Evolutionary conservation across 257 asterid genomes (phyloP), one percentile per base, ranked within the genome.

Genomic region (Rehmannia glutinosa): DNA sequence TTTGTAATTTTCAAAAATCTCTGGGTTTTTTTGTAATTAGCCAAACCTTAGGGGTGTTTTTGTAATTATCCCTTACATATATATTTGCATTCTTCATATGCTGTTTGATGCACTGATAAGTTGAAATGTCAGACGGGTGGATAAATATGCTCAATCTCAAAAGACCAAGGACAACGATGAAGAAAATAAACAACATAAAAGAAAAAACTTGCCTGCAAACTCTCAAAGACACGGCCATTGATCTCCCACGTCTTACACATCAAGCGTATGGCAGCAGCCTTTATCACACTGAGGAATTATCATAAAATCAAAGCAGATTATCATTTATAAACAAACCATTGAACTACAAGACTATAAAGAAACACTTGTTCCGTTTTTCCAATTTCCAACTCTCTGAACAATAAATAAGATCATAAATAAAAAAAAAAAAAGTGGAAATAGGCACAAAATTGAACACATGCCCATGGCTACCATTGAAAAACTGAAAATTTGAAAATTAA

Each of bases 201-300:
- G 28, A 41, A 28, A 45, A 75, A 46, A n/a, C 85, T 81, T 79
- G 82, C 99, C 94, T 87, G 97, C 83, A 94, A 82, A 80, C 83
- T 88, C 71, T 83, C 91, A 79, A 88, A 94, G 82, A 83, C 86
- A 49, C 96, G 97, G 69, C 83, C 99, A 64, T 82, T 94, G 77
- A 78, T 82, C 84, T 82, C 99, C 99, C 99, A 94, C 11, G 99
- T 80, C 84, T 88, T 94, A 81, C 95, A 88, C 68, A 91, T 72
- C 81, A 90, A 75, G 75, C 99, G 99, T 67, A 79, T 79, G 10
- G 96, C 97, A 64, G 96, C 85, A 65, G 95, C 90, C 80, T 82
- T 85, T 68, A 88, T 54, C 74, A 81, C 85, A 61, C 99, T 91
- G 84, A 57, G 69, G 65, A 52, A 54, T 55, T 33, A 64, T 75